Conservation (phyloP, 208 protist genomes). For the Naegleria fowleri region DNA sequence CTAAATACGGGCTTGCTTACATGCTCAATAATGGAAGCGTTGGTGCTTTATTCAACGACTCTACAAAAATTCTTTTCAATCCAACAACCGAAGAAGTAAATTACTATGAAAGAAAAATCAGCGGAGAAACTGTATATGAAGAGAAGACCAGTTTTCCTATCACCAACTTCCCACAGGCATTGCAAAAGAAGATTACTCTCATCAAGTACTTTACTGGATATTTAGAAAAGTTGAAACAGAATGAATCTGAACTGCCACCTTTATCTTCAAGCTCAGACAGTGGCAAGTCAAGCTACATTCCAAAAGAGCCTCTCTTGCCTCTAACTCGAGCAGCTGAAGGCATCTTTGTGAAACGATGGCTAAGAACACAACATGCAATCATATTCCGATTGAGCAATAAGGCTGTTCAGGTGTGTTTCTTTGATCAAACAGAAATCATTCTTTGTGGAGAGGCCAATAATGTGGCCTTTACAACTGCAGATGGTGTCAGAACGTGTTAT, state of each 20-base stretch:
- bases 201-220: conserved; percentile 88
- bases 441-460: conserved; percentile 71
- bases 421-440: conserved; percentile 83
- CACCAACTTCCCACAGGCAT: conserved; percentile 57
- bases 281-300: not conserved
- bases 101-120: conserved; percentile 66
- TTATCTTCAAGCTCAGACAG: not conserved
- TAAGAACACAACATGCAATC: conserved; percentile 77
- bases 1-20: conserved; percentile 96
- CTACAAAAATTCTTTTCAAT: conserved; percentile 85
- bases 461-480: conserved; percentile 67
- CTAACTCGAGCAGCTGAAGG: conserved; percentile 33
- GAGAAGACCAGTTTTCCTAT: conserved; percentile 66
- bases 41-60: conserved; percentile 95
- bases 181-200: conserved; percentile 91
- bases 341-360: conserved; percentile 90
- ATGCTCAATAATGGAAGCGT: conserved; percentile 77
- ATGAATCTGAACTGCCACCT: not conserved
- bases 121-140: conserved; percentile 56
- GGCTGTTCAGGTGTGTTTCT: conserved; percentile 85
- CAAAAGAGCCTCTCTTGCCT: not conserved
- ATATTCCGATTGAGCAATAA: conserved; percentile 91
- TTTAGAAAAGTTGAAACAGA: conserved; percentile 34
- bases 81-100: conserved; percentile 58
- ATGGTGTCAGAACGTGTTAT: not conserved